phyloP scores from a whole-genome alignment of 2,329 filamentous ascomycete genomes.

The Arthrinium phaeospermum region DNA sequence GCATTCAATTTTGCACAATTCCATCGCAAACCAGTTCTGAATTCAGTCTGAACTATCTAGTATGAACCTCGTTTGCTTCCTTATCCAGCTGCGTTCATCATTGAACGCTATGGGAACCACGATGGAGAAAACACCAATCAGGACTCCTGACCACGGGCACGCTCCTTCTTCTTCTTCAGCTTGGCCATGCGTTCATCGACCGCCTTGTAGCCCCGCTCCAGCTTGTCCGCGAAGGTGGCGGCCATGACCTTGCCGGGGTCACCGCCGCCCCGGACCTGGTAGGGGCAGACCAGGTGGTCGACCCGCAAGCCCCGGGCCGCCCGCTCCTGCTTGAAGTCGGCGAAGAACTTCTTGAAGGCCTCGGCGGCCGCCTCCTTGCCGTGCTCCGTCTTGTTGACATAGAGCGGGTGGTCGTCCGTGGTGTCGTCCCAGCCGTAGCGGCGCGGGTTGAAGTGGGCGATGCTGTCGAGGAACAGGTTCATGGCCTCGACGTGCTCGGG shows the following conservation, averaged over 20 bases:
- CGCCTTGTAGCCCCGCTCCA: not conserved
- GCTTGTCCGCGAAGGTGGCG: slow-evolving; percentile 1
- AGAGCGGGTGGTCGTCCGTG: slow-evolving; percentile 3
- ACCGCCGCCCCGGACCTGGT: not conserved
- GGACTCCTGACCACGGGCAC: too few species aligned
- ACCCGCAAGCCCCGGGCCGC: not conserved
- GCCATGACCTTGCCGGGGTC: not conserved
- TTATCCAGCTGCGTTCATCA: too few species aligned
- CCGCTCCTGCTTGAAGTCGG: slow-evolving; percentile 19
- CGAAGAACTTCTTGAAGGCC: slow-evolving; percentile 23
- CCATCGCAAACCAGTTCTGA: not conserved
- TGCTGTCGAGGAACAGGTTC: slow-evolving; percentile 20
- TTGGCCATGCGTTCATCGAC: too few species aligned
- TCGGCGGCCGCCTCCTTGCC: not conserved
- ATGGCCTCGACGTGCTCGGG: slow-evolving; percentile 22
- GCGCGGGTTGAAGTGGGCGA: not conserved
- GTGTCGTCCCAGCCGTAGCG: not conserved
- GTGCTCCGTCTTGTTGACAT: not conserved
- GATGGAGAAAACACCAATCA: too few species aligned
- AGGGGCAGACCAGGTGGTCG: not conserved
- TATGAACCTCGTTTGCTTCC: too few species aligned
- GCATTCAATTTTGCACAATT: not conserved
- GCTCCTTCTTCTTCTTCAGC: too few species aligned
- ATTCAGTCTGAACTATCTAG: not conserved
- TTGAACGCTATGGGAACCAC: too few species aligned